phyloP scores from a whole-genome alignment of 1,284 basidiomycete species.

The Laetiporus sulphureus region DNA sequence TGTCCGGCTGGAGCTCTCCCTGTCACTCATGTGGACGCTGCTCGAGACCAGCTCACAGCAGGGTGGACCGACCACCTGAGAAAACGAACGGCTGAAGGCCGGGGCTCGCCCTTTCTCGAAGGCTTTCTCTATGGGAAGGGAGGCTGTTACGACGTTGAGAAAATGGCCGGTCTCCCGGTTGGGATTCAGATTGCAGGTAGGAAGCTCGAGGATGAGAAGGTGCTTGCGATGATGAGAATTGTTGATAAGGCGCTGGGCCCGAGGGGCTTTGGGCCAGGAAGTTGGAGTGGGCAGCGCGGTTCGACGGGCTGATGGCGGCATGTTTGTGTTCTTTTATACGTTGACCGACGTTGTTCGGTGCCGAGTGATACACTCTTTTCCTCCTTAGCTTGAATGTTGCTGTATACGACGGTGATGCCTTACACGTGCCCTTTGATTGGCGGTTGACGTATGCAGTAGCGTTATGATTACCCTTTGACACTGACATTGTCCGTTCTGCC shows the following conservation, averaged over 20 bases:
- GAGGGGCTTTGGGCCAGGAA: not conserved
- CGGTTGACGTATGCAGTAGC: too few species aligned
- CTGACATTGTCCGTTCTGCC: too few species aligned
- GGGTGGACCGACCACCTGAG: slow-evolving; percentile 42
- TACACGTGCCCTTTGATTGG: too few species aligned
- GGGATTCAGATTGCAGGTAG: slow-evolving; percentile 78
- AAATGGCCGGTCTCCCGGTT: slow-evolving; percentile 77
- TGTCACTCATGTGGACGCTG: slow-evolving; percentile 70
- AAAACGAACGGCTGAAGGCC: slow-evolving; percentile 30
- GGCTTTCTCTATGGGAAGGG: slow-evolving; percentile 44
- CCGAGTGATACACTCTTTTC: too few species aligned
- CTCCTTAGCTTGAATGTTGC: too few species aligned
- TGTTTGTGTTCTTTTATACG: too few species aligned
- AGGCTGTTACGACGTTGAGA: slow-evolving; percentile 57
- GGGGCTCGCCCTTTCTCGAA: slow-evolving; percentile 52
- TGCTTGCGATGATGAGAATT: slow-evolving; percentile 77
- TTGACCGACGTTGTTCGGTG: too few species aligned
- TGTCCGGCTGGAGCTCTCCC: slow-evolving; percentile 74
- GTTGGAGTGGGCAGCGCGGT: not conserved
- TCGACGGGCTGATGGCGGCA: too few species aligned
- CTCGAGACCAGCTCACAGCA: slow-evolving; percentile 51
- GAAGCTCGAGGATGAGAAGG: slow-evolving; percentile 83
- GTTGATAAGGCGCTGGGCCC: slow-evolving; percentile 38
- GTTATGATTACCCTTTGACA: too few species aligned
- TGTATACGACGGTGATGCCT: too few species aligned